These are phyloP conservation scores for Penicillium sclerotigenum DNA, from an alignment of 2,329 filamentous ascomycete genomes.

Conservation along the genomic window DNA sequence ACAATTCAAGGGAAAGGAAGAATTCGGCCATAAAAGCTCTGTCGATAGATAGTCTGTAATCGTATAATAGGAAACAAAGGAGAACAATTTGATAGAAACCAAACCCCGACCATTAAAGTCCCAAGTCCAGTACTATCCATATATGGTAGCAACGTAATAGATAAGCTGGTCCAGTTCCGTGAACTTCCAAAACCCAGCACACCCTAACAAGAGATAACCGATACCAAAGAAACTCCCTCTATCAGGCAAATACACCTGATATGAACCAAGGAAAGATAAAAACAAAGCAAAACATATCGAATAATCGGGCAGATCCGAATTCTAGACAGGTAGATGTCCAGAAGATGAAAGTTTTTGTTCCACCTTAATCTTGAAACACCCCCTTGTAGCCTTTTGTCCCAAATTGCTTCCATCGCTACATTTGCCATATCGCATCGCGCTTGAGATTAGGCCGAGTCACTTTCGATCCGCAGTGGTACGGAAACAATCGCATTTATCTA, in stretches of 20 bases:
- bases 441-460: not conserved
- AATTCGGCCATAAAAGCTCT: not conserved
- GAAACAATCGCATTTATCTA: not conserved
- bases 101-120: not conserved
- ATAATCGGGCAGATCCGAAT: not conserved
- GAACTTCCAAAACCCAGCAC: not conserved
- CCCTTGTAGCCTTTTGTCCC: not conserved
- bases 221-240: constrained; percentile 1
- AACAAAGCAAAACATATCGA: not conserved
- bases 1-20: not conserved
- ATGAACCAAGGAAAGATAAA: not conserved
- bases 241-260: not conserved
- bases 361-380: not conserved
- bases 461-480: not conserved
- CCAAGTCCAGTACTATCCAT: constrained; percentile 3
- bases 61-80: not conserved
- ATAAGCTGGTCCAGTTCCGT: not conserved
- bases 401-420: not conserved
- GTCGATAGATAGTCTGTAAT: constrained; percentile 6
- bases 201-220: not conserved
- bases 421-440: not conserved
- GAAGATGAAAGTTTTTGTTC: not conserved
- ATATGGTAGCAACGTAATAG: constrained; percentile 2
- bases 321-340: not conserved
- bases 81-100: not conserved